phyloP scores from a whole-genome alignment of 495 filamentous ascomycete genomes.

The Podospora tetraspora region DNA sequence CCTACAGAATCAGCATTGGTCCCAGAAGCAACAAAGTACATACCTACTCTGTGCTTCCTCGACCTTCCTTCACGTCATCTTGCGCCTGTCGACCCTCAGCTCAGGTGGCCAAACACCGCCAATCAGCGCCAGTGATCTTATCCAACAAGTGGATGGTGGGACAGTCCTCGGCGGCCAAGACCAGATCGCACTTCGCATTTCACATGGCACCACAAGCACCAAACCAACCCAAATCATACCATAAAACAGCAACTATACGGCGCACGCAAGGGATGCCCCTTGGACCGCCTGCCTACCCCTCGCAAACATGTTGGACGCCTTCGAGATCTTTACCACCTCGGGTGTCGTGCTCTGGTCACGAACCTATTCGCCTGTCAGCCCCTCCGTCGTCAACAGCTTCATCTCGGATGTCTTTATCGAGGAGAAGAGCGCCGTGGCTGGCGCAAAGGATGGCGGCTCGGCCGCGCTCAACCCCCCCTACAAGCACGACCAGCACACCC shows the following conservation, averaged over 20 bases:
- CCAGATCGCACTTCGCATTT: neutral
- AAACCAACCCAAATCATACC: neutral
- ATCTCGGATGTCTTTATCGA: conserved; percentile 97
- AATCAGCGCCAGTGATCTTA: conserved; percentile 17
- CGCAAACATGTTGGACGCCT: conserved; percentile 77
- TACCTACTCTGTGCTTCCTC: neutral
- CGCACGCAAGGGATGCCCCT: neutral
- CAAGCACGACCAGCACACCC: conserved; percentile 87
- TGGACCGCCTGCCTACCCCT: neutral
- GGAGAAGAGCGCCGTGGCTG: conserved; percentile 63
- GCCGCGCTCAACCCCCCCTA: conserved; percentile 63
- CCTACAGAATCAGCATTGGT: neutral
- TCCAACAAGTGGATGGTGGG: conserved; percentile 2
- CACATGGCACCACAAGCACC: neutral
- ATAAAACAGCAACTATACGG: neutral
- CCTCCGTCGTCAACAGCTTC: conserved; percentile 84
- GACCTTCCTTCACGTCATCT: neutral
- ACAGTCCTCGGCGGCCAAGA: neutral
- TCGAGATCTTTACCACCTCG: conserved; percentile 92
- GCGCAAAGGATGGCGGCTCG: conserved; percentile 52
- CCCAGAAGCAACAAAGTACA: neutral
- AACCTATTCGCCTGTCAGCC: conserved; percentile 70
- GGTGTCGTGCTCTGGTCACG: conserved; percentile 96
- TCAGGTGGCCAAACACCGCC: neutral
- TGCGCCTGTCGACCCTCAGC: neutral